Evolutionary conservation across 805 yeast genomes (phyloP).

Genomic region (Teunomyces stri): DNA sequence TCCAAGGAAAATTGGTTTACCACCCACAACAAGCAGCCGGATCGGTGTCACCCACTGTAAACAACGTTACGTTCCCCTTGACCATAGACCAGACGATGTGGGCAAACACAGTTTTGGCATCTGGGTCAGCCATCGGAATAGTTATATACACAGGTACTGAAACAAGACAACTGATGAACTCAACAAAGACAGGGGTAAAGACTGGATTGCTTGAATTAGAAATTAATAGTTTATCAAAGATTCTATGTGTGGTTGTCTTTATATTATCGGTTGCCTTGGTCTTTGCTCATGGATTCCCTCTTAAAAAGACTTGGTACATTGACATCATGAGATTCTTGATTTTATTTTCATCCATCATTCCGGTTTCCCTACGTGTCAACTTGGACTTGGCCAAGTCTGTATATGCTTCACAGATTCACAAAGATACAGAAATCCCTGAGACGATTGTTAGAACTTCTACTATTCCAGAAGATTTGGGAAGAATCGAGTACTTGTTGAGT

Average conservation of each 20-base stretch:
- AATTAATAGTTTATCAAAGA: slow-evolving; percentile 83
- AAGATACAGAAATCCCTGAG: slow-evolving; percentile 73
- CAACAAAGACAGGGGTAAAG: slow-evolving; percentile 82
- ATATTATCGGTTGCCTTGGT: slow-evolving; percentile 74
- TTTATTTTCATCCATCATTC: slow-evolving; percentile 91
- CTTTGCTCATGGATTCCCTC: slow-evolving; percentile 69
- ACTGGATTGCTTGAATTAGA: slow-evolving; percentile 88
- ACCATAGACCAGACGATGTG: slow-evolving; percentile 90
- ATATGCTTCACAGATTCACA: slow-evolving; percentile 92
- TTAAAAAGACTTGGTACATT: slow-evolving; percentile 71
- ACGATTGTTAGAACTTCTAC: slow-evolving; percentile 96
- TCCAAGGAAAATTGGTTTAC: slow-evolving; percentile 69
- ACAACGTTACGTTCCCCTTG: slow-evolving; percentile 57
- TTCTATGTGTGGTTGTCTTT: slow-evolving; percentile 84
- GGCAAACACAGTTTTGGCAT: slow-evolving; percentile 97
- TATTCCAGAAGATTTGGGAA: slow-evolving; percentile 95
- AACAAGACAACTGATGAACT: slow-evolving; percentile 93
- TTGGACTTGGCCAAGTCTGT: slow-evolving; percentile 94
- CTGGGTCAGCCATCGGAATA: slow-evolving; percentile 87
- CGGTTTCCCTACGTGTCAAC: slow-evolving; percentile 92
- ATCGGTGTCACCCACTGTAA: slow-evolving; percentile 13
- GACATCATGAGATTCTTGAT: slow-evolving; percentile 89
- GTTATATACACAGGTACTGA: slow-evolving; percentile 88
- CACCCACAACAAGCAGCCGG: slow-evolving; percentile 32
- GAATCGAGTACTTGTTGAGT: slow-evolving; percentile 86